A percentile compares a stretch with the other conserved stretches of the same genome.
Conservation (phyloP, 2,329 filamentous ascomycete species). For the Decorospora gaudefroyi region DNA sequence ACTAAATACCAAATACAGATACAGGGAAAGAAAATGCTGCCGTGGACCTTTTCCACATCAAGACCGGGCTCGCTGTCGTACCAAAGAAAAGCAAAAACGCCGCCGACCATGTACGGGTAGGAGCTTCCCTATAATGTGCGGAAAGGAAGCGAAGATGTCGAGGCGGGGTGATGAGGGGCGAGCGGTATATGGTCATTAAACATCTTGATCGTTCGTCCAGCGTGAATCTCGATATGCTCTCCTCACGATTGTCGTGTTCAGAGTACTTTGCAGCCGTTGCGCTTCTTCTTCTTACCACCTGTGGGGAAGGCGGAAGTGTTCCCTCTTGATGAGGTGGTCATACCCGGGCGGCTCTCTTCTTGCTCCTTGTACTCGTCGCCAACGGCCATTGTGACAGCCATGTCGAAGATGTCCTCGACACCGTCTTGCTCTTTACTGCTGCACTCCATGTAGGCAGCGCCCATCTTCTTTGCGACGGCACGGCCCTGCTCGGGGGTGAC, state of each 20-base stretch:
- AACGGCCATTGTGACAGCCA: constrained; percentile 87
- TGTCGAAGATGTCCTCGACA: constrained; percentile 94
- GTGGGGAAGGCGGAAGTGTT: constrained; percentile 29
- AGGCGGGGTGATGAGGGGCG: constrained; percentile 36
- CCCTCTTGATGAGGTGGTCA: constrained; percentile 20
- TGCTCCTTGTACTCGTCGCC: constrained; percentile 62
- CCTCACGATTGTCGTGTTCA: constrained; percentile 30
- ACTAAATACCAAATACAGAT: constrained; percentile 46
- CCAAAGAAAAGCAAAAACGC: constrained; percentile 29
- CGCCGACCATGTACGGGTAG: constrained; percentile 32
- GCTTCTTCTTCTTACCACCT: constrained; percentile 47
- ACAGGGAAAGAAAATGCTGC: constrained; percentile 35
- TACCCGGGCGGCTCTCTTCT: constrained; percentile 23
- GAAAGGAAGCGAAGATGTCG: constrained; percentile 30
- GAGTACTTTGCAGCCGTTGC: constrained; percentile 48
- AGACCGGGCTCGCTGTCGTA: constrained; percentile 23
- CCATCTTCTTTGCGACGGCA: constrained; percentile 89
- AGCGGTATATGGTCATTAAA: constrained; percentile 42
- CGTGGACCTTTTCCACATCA: constrained; percentile 24
- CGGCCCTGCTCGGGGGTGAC: constrained; percentile 90
- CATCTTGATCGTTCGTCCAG: constrained; percentile 50
- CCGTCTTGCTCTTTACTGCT: constrained; percentile 97
- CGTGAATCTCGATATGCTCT: constrained; percentile 44
- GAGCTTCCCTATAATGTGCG: constrained; percentile 16
- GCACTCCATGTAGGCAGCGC: constrained; percentile 95